A percentile compares a stretch with the other conserved stretches of the same genome.
Conservation (phyloP, 495 filamentous ascomycete species). For the Lasiosphaeriaceae sp. region DNA sequence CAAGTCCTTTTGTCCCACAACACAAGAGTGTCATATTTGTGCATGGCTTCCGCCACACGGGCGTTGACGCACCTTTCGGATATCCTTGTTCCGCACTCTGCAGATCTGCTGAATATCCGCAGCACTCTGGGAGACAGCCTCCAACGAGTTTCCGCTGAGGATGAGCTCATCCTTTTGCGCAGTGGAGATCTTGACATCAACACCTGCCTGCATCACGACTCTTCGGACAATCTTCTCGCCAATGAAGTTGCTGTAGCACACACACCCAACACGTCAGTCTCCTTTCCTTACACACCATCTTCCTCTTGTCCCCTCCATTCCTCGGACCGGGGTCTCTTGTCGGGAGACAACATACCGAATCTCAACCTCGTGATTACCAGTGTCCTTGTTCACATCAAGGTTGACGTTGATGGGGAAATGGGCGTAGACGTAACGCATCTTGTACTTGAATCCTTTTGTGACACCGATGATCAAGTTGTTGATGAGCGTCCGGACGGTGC, state of each 20-base stretch:
- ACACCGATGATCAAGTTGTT: slow-evolving; percentile 98
- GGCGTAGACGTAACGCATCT: slow-evolving; percentile 99
- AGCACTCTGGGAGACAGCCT: slow-evolving; percentile 93
- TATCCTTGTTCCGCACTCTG: slow-evolving; percentile 99
- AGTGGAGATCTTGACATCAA: slow-evolving; percentile 82
- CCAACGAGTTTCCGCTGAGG: slow-evolving; percentile 88
- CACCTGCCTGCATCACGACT: slow-evolving; percentile 82
- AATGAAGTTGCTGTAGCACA: slow-evolving; percentile 79
- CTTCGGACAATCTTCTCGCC: slow-evolving; percentile 98
- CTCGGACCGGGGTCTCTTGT: not conserved
- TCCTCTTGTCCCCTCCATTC: not conserved
- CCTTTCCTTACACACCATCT: slow-evolving; percentile 20
- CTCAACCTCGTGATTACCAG: slow-evolving; percentile 84
- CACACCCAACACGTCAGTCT: slow-evolving; percentile 9
- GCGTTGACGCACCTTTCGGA: slow-evolving; percentile 74
- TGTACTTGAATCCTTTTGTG: slow-evolving; percentile 99
- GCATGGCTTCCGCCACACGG: not conserved
- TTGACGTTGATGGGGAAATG: slow-evolving; percentile 99
- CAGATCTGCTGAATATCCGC: slow-evolving; percentile 99
- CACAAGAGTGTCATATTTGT: not conserved
- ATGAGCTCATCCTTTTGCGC: slow-evolving; percentile 96
- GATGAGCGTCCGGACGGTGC: slow-evolving; percentile 94
- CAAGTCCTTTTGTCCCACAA: not conserved
- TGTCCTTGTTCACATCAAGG: slow-evolving; percentile 92
- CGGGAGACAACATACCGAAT: slow-evolving; percentile 70